Evolutionary conservation across 257 asterid genomes (phyloP).

Genomic region (Penstemon barbatus): DNA sequence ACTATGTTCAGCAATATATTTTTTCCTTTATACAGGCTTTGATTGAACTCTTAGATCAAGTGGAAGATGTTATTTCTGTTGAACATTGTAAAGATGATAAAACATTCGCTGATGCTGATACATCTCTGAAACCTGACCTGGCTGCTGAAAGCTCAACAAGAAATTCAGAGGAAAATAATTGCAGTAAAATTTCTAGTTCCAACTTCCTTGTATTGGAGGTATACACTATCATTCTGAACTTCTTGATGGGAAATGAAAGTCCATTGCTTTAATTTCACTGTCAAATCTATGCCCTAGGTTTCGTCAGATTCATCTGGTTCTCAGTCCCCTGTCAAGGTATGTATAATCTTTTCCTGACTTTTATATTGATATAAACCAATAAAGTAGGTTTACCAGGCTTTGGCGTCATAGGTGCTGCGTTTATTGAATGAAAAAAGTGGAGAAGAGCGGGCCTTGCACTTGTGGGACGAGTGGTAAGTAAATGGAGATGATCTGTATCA

Average conservation of each 20-base stretch:
- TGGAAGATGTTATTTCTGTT: constrained; percentile 80
- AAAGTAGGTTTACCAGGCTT: constrained; percentile 18
- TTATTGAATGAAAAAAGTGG: constrained; percentile 86
- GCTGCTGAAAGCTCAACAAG: constrained; percentile 30
- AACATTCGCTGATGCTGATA: constrained; percentile 37
- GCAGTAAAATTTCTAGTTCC: constrained; percentile 35
- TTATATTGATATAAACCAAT: constrained; percentile 23
- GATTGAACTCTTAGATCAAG: constrained; percentile 93
- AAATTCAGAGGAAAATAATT: constrained; percentile 33
- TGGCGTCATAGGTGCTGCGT: constrained; percentile 62
- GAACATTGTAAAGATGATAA: constrained; percentile 47
- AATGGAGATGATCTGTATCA: constrained; percentile 13
- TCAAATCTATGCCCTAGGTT: constrained; percentile 46
- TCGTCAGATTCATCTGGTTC: constrained; percentile 51
- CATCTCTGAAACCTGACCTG: constrained; percentile 39
- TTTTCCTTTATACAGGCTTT: constrained; percentile 55
- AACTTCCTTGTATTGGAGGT: constrained; percentile 94
- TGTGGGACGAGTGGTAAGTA: constrained; percentile 90
- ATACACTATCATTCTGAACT: constrained; percentile 25
- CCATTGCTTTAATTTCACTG: constrained; percentile 20
- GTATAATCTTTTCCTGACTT: constrained; percentile 33
- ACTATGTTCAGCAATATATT: constrained; percentile 1
- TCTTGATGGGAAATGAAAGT: constrained; percentile 14
- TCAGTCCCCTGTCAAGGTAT: constrained; percentile 63
- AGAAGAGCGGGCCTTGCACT: constrained; percentile 66